These are phyloP conservation scores for Fusarium sp. DNA, from an alignment of 2,329 filamentous ascomycete genomes.

Conservation along the genomic window DNA sequence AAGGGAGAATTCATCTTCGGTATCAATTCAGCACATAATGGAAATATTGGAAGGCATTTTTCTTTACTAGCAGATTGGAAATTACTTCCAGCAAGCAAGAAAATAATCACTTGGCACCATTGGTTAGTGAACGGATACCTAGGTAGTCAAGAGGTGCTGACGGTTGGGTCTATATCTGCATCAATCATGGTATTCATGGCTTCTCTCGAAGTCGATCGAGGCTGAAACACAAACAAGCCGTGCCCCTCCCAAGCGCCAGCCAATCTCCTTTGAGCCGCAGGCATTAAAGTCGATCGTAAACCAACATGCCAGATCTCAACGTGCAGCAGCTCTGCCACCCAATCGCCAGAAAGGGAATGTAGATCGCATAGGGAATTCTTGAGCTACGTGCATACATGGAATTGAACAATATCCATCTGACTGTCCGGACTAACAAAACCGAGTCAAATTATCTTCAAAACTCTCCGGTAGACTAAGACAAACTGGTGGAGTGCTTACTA, in stretches of 20 bases:
- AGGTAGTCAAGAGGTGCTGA: too few species aligned
- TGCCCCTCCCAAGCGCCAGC: constrained; percentile 3
- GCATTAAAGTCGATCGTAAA: constrained; percentile 25
- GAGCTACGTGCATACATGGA: not conserved
- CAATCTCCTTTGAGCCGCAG: constrained; percentile 10
- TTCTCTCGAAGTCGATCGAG: constrained; percentile 1
- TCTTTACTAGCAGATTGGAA: too few species aligned
- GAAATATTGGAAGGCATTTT: not conserved
- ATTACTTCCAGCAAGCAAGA: too few species aligned
- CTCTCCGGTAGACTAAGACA: constrained; percentile 21
- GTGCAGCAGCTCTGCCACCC: constrained; percentile 35
- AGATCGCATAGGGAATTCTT: constrained; percentile 24
- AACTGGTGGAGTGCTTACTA: constrained; percentile 25
- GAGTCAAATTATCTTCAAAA: constrained; percentile 17
- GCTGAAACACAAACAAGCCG: constrained; percentile 24
- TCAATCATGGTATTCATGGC: not conserved
- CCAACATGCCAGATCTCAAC: constrained; percentile 31
- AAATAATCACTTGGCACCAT: too few species aligned
- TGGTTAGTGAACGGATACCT: too few species aligned
- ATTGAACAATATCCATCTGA: constrained; percentile 17
- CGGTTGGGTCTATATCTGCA: not conserved
- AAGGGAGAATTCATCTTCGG: constrained; percentile 9
- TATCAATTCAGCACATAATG: not conserved
- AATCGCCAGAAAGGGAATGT: constrained; percentile 36
- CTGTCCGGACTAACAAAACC: not conserved